Conservation (phyloP, 176 grass and related monocot species). For the Elaeis guineensis region DNA sequence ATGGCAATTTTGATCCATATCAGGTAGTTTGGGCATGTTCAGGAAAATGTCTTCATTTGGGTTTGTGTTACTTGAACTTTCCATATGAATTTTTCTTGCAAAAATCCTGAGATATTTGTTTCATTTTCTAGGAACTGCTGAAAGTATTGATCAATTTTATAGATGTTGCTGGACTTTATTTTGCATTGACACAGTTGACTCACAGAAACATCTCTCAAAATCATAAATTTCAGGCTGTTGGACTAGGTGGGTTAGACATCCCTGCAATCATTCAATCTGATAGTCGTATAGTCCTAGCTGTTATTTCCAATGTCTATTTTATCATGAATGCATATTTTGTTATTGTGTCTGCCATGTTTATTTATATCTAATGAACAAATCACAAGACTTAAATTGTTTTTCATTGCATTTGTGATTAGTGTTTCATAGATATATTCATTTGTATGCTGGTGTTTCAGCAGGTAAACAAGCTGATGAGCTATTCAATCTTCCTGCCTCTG, state of each 20-base stretch:
- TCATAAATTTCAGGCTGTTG: slow-evolving; percentile 99
- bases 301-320: too few relatives aligned
- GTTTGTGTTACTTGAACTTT: too few relatives aligned
- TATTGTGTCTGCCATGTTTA: too few relatives aligned
- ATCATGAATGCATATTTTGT: too few relatives aligned
- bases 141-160: slow-evolving; percentile 85
- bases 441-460: too few relatives aligned
- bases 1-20: slow-evolving; percentile 92
- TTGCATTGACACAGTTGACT: slow-evolving; percentile 90
- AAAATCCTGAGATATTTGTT: slow-evolving; percentile 10
- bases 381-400: too few relatives aligned
- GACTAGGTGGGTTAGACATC: slow-evolving; percentile 57
- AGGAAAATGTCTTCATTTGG: slow-evolving; percentile 8
- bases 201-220: slow-evolving; percentile 99
- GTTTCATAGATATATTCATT: too few relatives aligned
- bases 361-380: too few relatives aligned
- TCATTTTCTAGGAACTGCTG: slow-evolving; percentile 66
- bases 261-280: not conserved
- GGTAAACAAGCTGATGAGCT: too few relatives aligned
- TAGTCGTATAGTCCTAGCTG: too few relatives aligned
- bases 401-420: too few relatives aligned
- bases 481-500: too few relatives aligned
- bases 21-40: slow-evolving; percentile 42
- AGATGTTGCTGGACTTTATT: slow-evolving; percentile 99
- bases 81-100: not conserved